Evolutionary conservation across 2,329 filamentous ascomycete genomes (phyloP), one percentile per base, ranked within the genome.

Genomic region (Aspergillus pseudoglaucus): DNA sequence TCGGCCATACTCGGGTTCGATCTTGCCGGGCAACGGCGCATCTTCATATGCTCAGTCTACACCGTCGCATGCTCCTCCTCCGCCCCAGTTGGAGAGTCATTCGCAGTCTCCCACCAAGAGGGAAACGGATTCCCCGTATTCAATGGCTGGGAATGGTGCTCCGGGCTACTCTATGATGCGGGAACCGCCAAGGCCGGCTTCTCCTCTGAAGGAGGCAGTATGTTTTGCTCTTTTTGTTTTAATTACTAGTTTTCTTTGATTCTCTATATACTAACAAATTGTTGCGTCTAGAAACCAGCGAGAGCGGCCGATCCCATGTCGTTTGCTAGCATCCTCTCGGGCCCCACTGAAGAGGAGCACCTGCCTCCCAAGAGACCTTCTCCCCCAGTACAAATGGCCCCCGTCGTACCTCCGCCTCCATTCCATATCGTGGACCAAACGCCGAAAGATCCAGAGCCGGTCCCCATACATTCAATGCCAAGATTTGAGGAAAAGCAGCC

Each of bases 261-360:
- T 6, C 14, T 35, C 6, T 7, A 10, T 23, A 9, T 47, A 32
- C 18, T 41, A 41, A 43, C 44, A 40, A 20, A 42, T 49, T 48
- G 6, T 46, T 23, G 7, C 38, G 43, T 55, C 32, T 66, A 90
- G 80, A 86, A 85, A 44, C 81, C 86, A 1, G 83, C 81, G 57
- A 83, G 90, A 65, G 78, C 84, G 37, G 84, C 85, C 49, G 87
- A 95, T 65, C 87, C 90, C 46, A 96, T 96, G 90, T 93, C 90
- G 4, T 93, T 97, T 63, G 93, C 89, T 56, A 96, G 90, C 65
- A 94, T 97, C 50, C 83, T 97, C 39, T 91, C 89, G 3, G 90
- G 82, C 56, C 79, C 87, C 47, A 84, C 89, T 47, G 83, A 86
- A 46, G 76, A 81, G 46, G 76, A 81, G 14, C 68, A 62, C 54